These are phyloP conservation scores for Starmerella roubikii DNA, from an alignment of 805 yeast genomes.

Conservation along the genomic window DNA sequence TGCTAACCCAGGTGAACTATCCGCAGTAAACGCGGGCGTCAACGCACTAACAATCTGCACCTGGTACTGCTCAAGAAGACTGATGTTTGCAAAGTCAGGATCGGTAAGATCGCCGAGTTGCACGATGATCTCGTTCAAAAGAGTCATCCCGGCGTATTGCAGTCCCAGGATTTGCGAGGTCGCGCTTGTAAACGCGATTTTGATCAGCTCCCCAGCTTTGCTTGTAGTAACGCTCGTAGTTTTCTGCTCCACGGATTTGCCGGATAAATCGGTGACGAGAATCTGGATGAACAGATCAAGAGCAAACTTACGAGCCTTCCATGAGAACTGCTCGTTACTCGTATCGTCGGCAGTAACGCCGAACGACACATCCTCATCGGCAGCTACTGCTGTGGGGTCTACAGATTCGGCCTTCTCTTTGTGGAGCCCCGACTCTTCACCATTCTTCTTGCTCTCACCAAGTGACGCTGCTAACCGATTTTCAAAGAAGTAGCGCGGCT, in stretches of 20 bases:
- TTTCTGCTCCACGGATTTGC: conserved; percentile 17
- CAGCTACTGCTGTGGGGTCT: conserved; percentile 31
- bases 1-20: conserved; percentile 59
- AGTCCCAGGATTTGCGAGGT: conserved; percentile 52
- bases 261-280: conserved; percentile 17
- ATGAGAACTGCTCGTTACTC: conserved; percentile 29
- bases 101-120: conserved; percentile 50
- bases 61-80: conserved; percentile 79
- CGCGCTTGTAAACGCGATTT: conserved; percentile 67
- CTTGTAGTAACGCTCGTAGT: conserved; percentile 20
- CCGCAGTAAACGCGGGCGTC: conserved; percentile 68
- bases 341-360: conserved; percentile 17
- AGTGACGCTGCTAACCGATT: neutral
- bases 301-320: conserved; percentile 33
- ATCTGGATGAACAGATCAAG: conserved; percentile 26
- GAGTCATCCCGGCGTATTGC: conserved; percentile 49
- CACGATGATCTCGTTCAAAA: conserved; percentile 50
- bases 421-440: too few relatives aligned
- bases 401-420: conserved; percentile 3
- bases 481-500: conserved; percentile 13
- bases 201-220: conserved; percentile 45
- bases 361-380: conserved; percentile 29
- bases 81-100: conserved; percentile 55
- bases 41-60: conserved; percentile 87
- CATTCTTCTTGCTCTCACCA: neutral